Base-by-base conservation (phyloP, 805 yeast genomes). In the Clavispora asparagi region DNA sequence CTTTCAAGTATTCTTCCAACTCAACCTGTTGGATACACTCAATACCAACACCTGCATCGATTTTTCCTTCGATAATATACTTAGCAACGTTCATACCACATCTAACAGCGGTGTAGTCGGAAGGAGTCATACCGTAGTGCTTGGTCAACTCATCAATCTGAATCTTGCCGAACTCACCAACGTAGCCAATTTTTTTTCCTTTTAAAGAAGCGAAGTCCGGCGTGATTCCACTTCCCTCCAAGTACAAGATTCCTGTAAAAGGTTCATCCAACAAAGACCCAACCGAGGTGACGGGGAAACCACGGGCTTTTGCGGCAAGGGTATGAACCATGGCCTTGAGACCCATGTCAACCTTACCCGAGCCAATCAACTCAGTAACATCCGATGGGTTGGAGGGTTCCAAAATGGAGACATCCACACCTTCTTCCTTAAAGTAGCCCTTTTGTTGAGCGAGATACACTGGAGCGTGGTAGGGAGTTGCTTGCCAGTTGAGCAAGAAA, bases 11-110 rank as follows among this genome's bases (percentile, higher is more conserved):
- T 51, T 76, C 79, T 57, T 77, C 82, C 54, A 78, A 67, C 57
- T 78, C 79, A 41, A 78, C 82, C 61, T 77, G 81, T 59, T 78
- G 82, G 59, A 78, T 75, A 61, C 81, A 77, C 58, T 78, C 82
- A 46, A 78, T 75, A 55, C 82, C 82, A 56, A 78, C 71, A 43
- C 82, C 82, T 47, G 81, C 81, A 58, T 78, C 79, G 44, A 78
- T 76, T 52, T 71, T 68, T 32, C 81, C 82, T 43, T 77, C 79
- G 43, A 78, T 73, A 53, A 78, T 77, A 53, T 70, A 71, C 56
- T 75, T 76, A 48, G 82, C 79, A 40, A 78, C 81, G 55, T 78
- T 78, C 82, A 78, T 78, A 46, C 82, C 82, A 52, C 81, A 76
- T 61, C 82, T 69, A 45, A 78, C 78, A 9, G 82, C 80, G 39